These are phyloP conservation scores for Gaeumannomyces tritici DNA, from an alignment of 2,329 filamentous ascomycete species.

Conservation along the genomic window DNA sequence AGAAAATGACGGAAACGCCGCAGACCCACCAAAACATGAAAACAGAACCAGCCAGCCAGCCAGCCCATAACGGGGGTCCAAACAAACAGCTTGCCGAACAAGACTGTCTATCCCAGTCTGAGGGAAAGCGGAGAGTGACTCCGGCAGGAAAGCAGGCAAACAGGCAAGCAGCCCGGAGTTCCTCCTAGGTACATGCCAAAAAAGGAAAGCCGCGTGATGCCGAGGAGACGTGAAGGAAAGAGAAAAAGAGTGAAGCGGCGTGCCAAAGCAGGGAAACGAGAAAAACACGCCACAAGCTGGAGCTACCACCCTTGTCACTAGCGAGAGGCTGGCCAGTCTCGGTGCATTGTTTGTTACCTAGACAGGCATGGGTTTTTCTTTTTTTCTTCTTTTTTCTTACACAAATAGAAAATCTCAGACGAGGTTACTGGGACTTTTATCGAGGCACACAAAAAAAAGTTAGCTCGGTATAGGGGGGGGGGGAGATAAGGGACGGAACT, in stretches of 20 bases:
- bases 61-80: not conserved
- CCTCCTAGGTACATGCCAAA: too few species aligned
- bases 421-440: not conserved
- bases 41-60: not conserved
- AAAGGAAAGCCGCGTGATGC: too few species aligned
- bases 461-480: not conserved
- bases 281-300: constrained; percentile 2
- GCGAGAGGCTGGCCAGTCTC: not conserved
- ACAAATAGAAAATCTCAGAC: not conserved
- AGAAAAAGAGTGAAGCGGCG: constrained; percentile 11
- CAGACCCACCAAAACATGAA: not conserved
- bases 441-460: not conserved
- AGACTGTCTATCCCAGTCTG: not conserved
- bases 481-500: too few species aligned
- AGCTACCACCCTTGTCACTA: constrained; percentile 1
- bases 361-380: not conserved
- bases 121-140: not conserved
- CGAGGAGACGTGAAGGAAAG: not conserved
- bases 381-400: not conserved
- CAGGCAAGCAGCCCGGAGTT: too few species aligned
- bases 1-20: not conserved
- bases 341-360: not conserved
- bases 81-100: not conserved
- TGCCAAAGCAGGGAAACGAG: constrained; percentile 16
- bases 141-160: too few species aligned